Base-by-base conservation (phyloP, 345 rosid genomes). In the Eucalyptus marginata region DNA sequence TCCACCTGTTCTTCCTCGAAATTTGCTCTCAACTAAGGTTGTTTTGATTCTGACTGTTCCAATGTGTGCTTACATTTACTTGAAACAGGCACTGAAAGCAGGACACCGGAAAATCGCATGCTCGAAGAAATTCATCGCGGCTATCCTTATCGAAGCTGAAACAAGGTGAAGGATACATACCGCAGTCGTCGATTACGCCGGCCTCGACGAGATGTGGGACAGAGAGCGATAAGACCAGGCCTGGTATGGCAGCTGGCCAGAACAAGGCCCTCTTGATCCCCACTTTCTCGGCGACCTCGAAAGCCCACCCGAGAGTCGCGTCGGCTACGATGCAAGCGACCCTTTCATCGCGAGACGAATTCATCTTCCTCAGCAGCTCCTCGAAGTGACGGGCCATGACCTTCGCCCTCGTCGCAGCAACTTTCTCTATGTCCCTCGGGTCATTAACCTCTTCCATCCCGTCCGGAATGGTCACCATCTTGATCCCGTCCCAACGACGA, bases 271-370 rank as follows among this genome's bases (percentile, higher is more conserved):
- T 24, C 31, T 49, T 14, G 76, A 92, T 89, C 25, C 91, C 91
- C 89, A 90, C 20, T 51, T 58, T 87, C 64, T 88, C 66, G 10
- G 94, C 90, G 31, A 90, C 89, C 88, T 91, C 90, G 11, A 88
- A 86, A 10, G 91, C 92, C 94, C 92, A 92, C n/a, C 89, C 86
- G n/a, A 88, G n/a, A 5, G 50, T 43, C 36, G 10, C 31, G 88
- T 93, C 93, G 66, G 88, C 87, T 29, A 92, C 6, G 12, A 92
- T 79, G 85, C 93, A 93, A 9, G 84, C 64, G 89, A 92, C 90
- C 79, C 66, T 49, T 68, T 91, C 92, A 2, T 54, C 84, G 5
- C 89, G 89, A 25, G 80, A 71, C 12, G 58, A 31, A 27, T 66
- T 31, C 56, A 68, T 88, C 47, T 29, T 33, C 85, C 90, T 88